A percentile compares a stretch with the other conserved stretches of the same genome.
Evolutionary conservation across 2,329 filamentous ascomycete genomes (phyloP).

Genomic region (Cordyceps fumosorosea): DNA sequence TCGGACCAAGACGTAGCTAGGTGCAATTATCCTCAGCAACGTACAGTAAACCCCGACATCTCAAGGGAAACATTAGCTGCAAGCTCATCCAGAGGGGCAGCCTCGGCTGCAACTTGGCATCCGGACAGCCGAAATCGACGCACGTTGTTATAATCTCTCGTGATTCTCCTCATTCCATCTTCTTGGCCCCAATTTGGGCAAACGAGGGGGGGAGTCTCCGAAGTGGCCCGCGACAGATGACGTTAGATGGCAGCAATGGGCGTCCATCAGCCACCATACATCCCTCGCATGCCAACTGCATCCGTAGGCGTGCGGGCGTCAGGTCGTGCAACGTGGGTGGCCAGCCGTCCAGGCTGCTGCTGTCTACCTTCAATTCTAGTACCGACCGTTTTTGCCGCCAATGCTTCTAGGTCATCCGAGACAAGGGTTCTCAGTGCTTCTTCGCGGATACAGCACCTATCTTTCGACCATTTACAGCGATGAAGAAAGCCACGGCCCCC

Average conservation of each 20-base stretch:
- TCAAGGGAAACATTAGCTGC: not conserved
- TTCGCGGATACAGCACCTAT: not conserved
- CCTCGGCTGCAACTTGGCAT: not conserved
- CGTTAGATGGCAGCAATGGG: not conserved
- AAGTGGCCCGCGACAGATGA: not conserved
- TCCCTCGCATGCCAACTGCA: not conserved
- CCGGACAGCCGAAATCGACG: not conserved
- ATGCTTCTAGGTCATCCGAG: not conserved
- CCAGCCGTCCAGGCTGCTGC: not conserved
- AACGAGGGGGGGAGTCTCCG: not conserved
- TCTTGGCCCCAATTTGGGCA: too few species aligned
- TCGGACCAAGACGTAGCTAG: not conserved
- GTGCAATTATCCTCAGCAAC: too few species aligned
- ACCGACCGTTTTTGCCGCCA: not conserved
- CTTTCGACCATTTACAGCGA: not conserved
- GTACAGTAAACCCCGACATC: not conserved
- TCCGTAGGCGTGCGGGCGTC: not conserved
- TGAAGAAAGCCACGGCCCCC: not conserved
- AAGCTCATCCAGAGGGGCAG: not conserved
- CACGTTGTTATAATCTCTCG: not conserved
- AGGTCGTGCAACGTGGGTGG: not conserved
- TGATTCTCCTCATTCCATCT: not conserved
- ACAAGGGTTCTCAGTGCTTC: not conserved
- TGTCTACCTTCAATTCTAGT: not conserved
- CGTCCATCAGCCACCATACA: not conserved